Base-by-base conservation (phyloP, 2,329 filamentous ascomycete species). In the Knoxdaviesia capensis region DNA sequence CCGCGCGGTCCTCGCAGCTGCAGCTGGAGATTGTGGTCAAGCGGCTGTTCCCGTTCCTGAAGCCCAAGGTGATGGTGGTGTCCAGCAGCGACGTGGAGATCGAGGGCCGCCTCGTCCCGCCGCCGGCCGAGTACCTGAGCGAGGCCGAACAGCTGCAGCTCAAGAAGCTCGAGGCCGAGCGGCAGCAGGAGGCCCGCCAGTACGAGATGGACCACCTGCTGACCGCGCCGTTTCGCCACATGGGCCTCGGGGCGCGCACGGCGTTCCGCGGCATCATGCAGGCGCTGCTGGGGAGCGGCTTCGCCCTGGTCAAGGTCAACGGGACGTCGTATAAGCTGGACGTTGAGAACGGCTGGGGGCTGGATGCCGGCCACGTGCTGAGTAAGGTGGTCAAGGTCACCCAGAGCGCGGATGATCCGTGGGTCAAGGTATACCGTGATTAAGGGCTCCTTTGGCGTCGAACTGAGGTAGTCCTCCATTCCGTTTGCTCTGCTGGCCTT, bases 291-390 rank as follows among this genome's bases (percentile, higher is more conserved):
- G 64, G 71, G 42, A 69, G 71, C 44, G 74, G 73, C 0, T 76
- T 73, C 46, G 60, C 65, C 35, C 59, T 61, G 43, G 57, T 78
- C 40, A 54, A 53, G 41, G 57, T 74, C 9, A 57, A 66, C 7
- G 64, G 60, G 11, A 53, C 58, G 33, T 54, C 57, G 41, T 74
- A 71, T 52, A 77, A 74, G 58, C 53, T 78, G 28, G 74, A 77
- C 48, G 60, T 75, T 10, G 61, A 60, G 3, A 63, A 64, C 35
- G 72, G 69, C 1, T 75, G 70, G 59, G 68, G 68, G 28, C 60
- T 76, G 40, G 74, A 78, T 36, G 61, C 67, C 4, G 76, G 76
- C 37, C 62, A 60, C 43, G 69, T 69, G 4, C 52, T 79, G 42
- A 74, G 78, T 55, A 63, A 67, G 47, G 51, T 79, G 35, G 62